phyloP scores from a whole-genome alignment of 768 basidiomycete species.

The Termitomyces sp. region DNA sequence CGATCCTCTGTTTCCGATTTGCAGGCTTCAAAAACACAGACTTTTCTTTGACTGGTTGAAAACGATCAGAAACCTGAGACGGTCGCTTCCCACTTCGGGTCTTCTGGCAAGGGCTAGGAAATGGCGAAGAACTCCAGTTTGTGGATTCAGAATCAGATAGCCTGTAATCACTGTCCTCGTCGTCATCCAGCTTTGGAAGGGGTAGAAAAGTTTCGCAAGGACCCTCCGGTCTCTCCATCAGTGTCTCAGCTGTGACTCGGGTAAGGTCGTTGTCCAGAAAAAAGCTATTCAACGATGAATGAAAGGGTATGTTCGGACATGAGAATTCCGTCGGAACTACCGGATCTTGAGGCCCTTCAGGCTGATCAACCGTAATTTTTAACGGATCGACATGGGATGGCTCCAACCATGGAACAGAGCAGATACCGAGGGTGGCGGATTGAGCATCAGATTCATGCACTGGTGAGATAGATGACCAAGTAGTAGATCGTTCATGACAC shows the following conservation, averaged over 20 bases:
- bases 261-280: neutral
- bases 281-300: neutral
- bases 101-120: slow-evolving; percentile 14
- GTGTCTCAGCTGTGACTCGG: neutral
- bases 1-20: slow-evolving; percentile 1
- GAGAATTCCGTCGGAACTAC: slow-evolving; percentile 1
- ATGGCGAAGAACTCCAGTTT: slow-evolving; percentile 11
- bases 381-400: slow-evolving; percentile 29
- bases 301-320: neutral
- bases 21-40: neutral
- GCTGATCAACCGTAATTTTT: slow-evolving; percentile 22
- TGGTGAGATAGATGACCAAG: slow-evolving; percentile 4
- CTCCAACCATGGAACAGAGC: slow-evolving; percentile 15
- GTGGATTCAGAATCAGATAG: slow-evolving; percentile 2
- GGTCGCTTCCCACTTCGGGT: slow-evolving; percentile 5
- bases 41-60: neutral
- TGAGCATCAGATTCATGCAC: neutral
- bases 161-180: slow-evolving; percentile 13
- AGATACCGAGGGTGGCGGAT: neutral
- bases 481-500: neutral
- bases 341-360: neutral
- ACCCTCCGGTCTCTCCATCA: neutral
- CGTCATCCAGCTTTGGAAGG: neutral
- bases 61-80: neutral
- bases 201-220: slow-evolving; percentile 1